Evolutionary conservation across 352 stramenopile genomes (phyloP).

Genomic region (Pythium biforme): DNA sequence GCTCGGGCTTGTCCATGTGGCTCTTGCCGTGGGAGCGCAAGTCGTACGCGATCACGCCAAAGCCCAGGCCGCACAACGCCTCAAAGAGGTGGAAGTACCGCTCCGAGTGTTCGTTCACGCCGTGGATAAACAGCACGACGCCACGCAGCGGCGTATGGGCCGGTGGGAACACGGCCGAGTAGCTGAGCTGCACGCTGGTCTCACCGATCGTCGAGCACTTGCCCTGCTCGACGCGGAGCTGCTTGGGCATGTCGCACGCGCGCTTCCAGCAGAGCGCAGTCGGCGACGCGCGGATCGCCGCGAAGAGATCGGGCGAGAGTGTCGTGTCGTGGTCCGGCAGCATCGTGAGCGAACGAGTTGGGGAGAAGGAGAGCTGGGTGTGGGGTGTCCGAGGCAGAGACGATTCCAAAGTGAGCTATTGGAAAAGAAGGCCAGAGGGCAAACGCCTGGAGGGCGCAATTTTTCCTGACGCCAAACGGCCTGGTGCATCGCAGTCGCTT

Average conservation of each 20-base stretch:
- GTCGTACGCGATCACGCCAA: slow-evolving; percentile 25
- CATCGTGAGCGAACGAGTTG: neutral
- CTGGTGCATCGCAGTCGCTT: no score
- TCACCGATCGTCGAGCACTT: neutral
- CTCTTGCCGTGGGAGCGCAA: slow-evolving; percentile 21
- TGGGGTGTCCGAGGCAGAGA: neutral
- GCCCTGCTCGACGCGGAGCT: slow-evolving; percentile 10
- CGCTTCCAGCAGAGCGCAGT: slow-evolving; percentile 21
- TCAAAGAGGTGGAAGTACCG: slow-evolving; percentile 26
- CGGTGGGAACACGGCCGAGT: slow-evolving; percentile 14
- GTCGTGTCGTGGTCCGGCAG: neutral
- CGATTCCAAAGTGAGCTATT: neutral
- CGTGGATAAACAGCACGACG: slow-evolving; percentile 21
- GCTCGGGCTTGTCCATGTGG: slow-evolving; percentile 14
- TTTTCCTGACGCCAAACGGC: no score
- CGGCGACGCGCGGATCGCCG: slow-evolving; percentile 9
- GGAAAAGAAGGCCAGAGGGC: no score
- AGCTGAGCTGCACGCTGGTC: slow-evolving; percentile 2
- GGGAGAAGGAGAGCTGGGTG: neutral
- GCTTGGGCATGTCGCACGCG: slow-evolving; percentile 8
- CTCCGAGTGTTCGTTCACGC: slow-evolving; percentile 25
- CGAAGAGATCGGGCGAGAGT: slow-evolving; percentile 1
- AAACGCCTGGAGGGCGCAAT: no score
- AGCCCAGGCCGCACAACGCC: slow-evolving; percentile 3
- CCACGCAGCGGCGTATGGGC: slow-evolving; percentile 2